Evolutionary conservation across 2,329 filamentous ascomycete genomes (phyloP).

Genomic region (Albophoma yamanashiensis): DNA sequence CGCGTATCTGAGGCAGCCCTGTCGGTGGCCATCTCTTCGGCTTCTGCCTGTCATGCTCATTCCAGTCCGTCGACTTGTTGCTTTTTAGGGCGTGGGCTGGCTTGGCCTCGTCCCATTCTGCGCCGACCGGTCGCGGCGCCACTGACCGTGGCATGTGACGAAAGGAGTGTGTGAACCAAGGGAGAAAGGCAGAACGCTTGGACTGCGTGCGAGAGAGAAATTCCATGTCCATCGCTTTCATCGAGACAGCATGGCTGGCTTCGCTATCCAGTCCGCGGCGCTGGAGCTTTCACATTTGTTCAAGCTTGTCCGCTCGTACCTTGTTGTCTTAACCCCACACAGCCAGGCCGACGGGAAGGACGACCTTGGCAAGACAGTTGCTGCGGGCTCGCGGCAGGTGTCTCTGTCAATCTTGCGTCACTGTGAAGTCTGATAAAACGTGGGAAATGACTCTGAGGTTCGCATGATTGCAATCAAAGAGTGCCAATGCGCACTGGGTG

Average conservation of each 20-base stretch:
- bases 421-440: neutral
- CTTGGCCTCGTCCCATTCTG: neutral
- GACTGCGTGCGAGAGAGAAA: neutral
- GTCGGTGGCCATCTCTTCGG: neutral
- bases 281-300: neutral
- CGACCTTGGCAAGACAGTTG: neutral
- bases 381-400: neutral
- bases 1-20: neutral
- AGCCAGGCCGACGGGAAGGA: neutral
- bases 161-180: neutral
- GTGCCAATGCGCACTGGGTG: neutral
- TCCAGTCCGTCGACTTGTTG: neutral
- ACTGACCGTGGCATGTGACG: neutral
- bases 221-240: neutral
- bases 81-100: neutral
- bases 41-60: neutral
- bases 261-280: neutral
- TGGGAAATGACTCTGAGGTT: neutral
- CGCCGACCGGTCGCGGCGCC: neutral
- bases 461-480: neutral
- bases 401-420: slow-evolving; percentile 1
- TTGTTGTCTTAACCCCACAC: neutral
- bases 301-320: neutral
- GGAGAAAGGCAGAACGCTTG: neutral
- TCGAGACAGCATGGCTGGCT: neutral